A percentile compares a stretch with the other conserved stretches of the same genome.
phyloP scores from a whole-genome alignment of 164 flowering plant species.

The Kalanchoe fedtschenkoi region DNA sequence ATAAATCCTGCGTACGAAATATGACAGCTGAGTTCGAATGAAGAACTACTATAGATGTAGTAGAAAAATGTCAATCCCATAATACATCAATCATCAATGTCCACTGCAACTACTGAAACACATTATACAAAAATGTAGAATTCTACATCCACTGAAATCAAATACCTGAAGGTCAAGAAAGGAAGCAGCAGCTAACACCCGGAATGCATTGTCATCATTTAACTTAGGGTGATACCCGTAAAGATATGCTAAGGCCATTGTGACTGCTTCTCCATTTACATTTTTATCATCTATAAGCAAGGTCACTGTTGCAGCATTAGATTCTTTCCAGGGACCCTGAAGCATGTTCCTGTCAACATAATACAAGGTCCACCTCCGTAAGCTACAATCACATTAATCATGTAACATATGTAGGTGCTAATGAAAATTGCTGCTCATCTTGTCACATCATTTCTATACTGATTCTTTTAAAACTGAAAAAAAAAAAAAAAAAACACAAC shows the following conservation, averaged over 20 bases:
- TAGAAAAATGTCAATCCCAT: too few relatives aligned
- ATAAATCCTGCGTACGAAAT: conserved; percentile 62
- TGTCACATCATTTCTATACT: too few relatives aligned
- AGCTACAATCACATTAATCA: neutral
- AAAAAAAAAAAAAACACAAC: too few relatives aligned
- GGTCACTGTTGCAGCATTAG: conserved; percentile 57
- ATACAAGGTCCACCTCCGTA: too few relatives aligned
- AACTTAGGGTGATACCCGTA: conserved; percentile 93
- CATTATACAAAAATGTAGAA: neutral
- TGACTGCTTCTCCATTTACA: conserved; percentile 78
- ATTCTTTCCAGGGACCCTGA: conserved; percentile 97
- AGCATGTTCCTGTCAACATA: conserved; percentile 79
- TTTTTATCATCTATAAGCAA: conserved; percentile 85
- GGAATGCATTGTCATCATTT: conserved; percentile 82
- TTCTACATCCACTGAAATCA: neutral
- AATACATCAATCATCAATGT: too few relatives aligned
- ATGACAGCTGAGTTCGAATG: neutral
- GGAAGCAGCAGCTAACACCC: conserved; percentile 96
- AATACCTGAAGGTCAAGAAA: conserved; percentile 97
- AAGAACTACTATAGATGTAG: too few relatives aligned
- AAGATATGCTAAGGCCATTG: conserved; percentile 81
- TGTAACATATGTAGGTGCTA: neutral
- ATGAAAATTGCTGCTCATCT: neutral
- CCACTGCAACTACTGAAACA: neutral
- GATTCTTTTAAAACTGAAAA: too few relatives aligned